Evolutionary conservation across 2,329 filamentous ascomycete species (phyloP), one percentile per base, ranked within the genome.

Genomic region (Diaporthe vaccinii): DNA sequence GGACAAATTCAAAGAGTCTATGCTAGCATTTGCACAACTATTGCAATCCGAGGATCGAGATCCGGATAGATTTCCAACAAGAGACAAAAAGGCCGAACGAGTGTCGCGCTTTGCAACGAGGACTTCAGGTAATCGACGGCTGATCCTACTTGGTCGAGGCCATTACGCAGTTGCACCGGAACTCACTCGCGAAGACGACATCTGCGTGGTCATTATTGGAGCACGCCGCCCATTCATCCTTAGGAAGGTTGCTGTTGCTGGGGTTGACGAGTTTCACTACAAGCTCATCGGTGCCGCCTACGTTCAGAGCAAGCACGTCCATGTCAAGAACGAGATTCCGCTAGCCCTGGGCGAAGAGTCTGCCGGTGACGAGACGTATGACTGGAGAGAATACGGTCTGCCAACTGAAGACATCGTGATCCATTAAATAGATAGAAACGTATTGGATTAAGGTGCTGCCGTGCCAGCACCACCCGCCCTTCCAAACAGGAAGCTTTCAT

Each of bases 211-310:
- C 49, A 71, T 74, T 2, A 55, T 25, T 49, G 67, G 73, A n/a
- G 61, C 67, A 14, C 20, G 57, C 12, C 28, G 44, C n/a, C 73
- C 73, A 14, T 72, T 72, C 20, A 71, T 75, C 10, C 46, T 72
- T 15, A 53, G 73, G 34, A 53, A 49, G 7, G 39, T 70, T 59
- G 25, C 51, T 28, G n/a, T 55, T 55, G 25, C 51, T 55, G 51
- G 57, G 46, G 76, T 67, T 3, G 78, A 73, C 6, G 82, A 77
- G 15, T 86, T 78, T 17, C 25, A 84, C 79, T 5, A 79, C 75
- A 0, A 85, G 84, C 46, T 89, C 81, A 46, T 87, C 80, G 55
- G 82, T 78, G 44, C 68, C 12, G 46, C 49, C 2, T 58, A 36
- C 22, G 9, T 72, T 39, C 58, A 57, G 9, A 55, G 58, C 55